Conservation (phyloP, 306 rosid species). For the Prunus kanzakura region DNA sequence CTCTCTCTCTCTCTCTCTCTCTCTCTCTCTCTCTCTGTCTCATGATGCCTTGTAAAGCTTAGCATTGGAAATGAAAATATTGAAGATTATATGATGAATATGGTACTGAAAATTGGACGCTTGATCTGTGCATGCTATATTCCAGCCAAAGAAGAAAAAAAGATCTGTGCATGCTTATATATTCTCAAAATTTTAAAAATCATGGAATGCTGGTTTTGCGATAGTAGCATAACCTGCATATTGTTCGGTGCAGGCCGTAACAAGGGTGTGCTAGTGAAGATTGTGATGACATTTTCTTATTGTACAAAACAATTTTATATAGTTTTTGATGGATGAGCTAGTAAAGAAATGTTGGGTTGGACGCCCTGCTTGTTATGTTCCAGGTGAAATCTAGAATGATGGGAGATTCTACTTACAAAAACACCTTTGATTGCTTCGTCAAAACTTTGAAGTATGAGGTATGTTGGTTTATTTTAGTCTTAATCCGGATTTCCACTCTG, state of each 20-base stretch:
- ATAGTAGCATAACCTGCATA: conserved; percentile 11
- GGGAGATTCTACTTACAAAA: conserved; percentile 95
- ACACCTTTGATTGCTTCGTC: conserved; percentile 79
- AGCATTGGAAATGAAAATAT: background rate
- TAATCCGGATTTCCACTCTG: background rate
- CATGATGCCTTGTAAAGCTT: background rate
- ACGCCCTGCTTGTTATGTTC: conserved; percentile 32
- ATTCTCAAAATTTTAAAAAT: background rate
- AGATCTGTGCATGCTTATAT: background rate
- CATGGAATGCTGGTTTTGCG: conserved; percentile 10
- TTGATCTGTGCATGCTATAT: background rate
- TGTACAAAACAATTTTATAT: conserved; percentile 20
- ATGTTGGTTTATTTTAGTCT: conserved; percentile 25
- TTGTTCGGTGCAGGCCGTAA: conserved; percentile 16
- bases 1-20: no score
- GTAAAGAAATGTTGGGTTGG: conserved; percentile 31
- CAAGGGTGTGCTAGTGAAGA: conserved; percentile 27
- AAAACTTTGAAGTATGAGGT: conserved; percentile 89
- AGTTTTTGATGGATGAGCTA: conserved; percentile 26
- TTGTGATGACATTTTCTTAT: conserved; percentile 28
- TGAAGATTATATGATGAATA: background rate
- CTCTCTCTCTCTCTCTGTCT: no score
- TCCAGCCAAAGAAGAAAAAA: background rate
- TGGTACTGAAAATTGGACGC: background rate
- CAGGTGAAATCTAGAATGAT: conserved; percentile 99